These are phyloP conservation scores for Talaromyces ruber DNA, from an alignment of 495 filamentous ascomycete species.

Conservation along the genomic window DNA sequence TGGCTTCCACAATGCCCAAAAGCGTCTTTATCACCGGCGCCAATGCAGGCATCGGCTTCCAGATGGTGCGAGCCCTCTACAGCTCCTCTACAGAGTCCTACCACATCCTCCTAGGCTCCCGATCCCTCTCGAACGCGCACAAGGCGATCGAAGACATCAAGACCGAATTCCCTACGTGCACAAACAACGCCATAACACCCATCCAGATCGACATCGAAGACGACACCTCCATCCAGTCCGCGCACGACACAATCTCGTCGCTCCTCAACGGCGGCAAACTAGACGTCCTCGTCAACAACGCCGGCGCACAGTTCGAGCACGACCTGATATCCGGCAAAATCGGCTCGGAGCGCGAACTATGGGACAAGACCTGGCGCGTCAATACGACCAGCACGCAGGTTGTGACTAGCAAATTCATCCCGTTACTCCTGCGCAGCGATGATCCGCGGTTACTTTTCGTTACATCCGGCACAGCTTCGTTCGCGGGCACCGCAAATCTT, in stretches of 20 bases:
- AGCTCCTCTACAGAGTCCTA: constrained; percentile 27
- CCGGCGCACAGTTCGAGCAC: constrained; percentile 28
- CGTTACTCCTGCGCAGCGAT: constrained; percentile 32
- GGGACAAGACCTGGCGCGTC: constrained; percentile 46
- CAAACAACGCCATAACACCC: constrained; percentile 22
- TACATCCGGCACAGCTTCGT: constrained; percentile 37
- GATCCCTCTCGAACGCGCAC: constrained; percentile 33
- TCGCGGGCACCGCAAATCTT: constrained; percentile 26
- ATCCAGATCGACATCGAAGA: constrained; percentile 43
- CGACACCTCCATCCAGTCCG: constrained; percentile 41
- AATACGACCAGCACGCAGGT: constrained; percentile 46
- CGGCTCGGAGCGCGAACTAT: constrained; percentile 25
- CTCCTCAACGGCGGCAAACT: constrained; percentile 33
- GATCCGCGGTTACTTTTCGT: constrained; percentile 43
- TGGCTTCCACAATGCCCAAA: neutral
- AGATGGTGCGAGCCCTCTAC: constrained; percentile 37
- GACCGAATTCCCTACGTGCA: constrained; percentile 24
- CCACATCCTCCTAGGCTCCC: constrained; percentile 38
- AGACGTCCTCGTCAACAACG: constrained; percentile 48
- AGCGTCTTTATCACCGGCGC: constrained; percentile 21
- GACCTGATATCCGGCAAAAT: constrained; percentile 21
- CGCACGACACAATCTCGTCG: constrained; percentile 20
- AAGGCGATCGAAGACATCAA: constrained; percentile 25
- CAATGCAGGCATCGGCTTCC: constrained; percentile 43
- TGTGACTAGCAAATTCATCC: constrained; percentile 34